phyloP scores from a whole-genome alignment of 352 stramenopile genomes.

The Globisporangium echinulatum region DNA sequence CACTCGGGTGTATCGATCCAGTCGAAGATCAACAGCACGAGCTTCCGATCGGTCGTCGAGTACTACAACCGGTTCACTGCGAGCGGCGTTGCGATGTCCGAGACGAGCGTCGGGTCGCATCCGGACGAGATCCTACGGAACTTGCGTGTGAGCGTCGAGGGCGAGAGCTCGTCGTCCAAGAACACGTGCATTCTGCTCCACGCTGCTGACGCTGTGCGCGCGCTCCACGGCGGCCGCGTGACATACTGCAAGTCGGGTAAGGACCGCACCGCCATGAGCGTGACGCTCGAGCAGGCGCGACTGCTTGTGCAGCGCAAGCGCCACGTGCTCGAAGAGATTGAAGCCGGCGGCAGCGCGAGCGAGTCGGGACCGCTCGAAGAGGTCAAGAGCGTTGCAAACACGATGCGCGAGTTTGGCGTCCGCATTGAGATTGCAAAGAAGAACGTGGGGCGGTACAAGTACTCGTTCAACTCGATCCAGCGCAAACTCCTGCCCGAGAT shows the following conservation, averaged over 20 bases:
- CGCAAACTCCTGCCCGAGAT: slow-evolving; percentile 93
- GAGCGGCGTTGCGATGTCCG: slow-evolving; percentile 29
- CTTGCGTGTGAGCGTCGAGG: slow-evolving; percentile 54
- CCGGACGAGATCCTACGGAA: slow-evolving; percentile 67
- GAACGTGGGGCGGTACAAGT: slow-evolving; percentile 94
- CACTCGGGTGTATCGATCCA: slow-evolving; percentile 78
- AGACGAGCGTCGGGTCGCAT: slow-evolving; percentile 48
- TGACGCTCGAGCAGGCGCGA: slow-evolving; percentile 93
- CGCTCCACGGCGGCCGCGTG: slow-evolving; percentile 87
- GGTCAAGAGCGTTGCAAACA: slow-evolving; percentile 78
- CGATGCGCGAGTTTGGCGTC: slow-evolving; percentile 89
- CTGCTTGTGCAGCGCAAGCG: slow-evolving; percentile 78
- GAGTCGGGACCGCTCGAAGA: slow-evolving; percentile 62
- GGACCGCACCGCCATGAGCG: slow-evolving; percentile 96
- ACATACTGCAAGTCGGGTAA: slow-evolving; percentile 99
- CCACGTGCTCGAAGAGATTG: slow-evolving; percentile 70
- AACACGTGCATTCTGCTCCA: slow-evolving; percentile 86
- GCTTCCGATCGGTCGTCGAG: slow-evolving; percentile 58
- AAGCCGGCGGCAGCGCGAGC: slow-evolving; percentile 30
- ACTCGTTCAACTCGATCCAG: slow-evolving; percentile 97
- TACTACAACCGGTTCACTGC: slow-evolving; percentile 69
- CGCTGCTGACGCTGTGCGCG: slow-evolving; percentile 80
- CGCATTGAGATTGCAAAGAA: slow-evolving; percentile 95
- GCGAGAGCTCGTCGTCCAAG: slow-evolving; percentile 74
- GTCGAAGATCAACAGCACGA: slow-evolving; percentile 76